Conservation (phyloP, 2,329 filamentous ascomycete species). For the Pseudocercospora cruenta region DNA sequence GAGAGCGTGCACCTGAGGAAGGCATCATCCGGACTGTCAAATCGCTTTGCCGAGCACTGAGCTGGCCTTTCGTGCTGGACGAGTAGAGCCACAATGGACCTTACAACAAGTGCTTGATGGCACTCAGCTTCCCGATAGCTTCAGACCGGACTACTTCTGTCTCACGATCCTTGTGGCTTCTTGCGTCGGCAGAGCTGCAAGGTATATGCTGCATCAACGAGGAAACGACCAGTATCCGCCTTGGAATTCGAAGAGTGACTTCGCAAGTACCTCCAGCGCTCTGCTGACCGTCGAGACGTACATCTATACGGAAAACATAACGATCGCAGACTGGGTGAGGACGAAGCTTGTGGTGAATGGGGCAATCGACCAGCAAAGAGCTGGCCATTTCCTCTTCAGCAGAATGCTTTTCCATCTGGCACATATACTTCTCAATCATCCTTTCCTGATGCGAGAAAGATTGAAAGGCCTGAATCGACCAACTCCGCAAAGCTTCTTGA, state of each 20-base stretch:
- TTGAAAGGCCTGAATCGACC: not conserved
- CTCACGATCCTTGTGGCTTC: not conserved
- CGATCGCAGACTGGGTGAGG: conserved; percentile 8
- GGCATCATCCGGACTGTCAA: too few species aligned
- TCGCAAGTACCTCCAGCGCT: conserved; percentile 1
- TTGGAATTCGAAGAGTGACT: not conserved
- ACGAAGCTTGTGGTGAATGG: conserved; percentile 11
- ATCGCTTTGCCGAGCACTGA: conserved; percentile 12
- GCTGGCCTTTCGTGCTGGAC: conserved; percentile 9
- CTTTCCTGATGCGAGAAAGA: conserved; percentile 6
- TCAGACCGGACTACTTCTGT: conserved; percentile 8
- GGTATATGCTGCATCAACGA: not conserved
- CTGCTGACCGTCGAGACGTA: conserved; percentile 12
- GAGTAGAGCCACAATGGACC: conserved; percentile 4
- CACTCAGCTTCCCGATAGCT: not conserved
- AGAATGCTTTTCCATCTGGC: conserved; percentile 11
- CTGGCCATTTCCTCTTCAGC: conserved; percentile 15
- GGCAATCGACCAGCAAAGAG: conserved; percentile 9
- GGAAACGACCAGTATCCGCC: conserved; percentile 3
- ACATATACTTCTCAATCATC: conserved; percentile 17
- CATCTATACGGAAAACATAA: not conserved
- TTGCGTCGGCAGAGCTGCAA: not conserved
- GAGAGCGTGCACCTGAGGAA: too few species aligned
- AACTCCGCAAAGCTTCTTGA: not conserved
- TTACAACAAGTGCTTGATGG: conserved; percentile 11